Evolutionary conservation across 768 basidiomycete species (phyloP).

Genomic region (Kondoa malvinella): DNA sequence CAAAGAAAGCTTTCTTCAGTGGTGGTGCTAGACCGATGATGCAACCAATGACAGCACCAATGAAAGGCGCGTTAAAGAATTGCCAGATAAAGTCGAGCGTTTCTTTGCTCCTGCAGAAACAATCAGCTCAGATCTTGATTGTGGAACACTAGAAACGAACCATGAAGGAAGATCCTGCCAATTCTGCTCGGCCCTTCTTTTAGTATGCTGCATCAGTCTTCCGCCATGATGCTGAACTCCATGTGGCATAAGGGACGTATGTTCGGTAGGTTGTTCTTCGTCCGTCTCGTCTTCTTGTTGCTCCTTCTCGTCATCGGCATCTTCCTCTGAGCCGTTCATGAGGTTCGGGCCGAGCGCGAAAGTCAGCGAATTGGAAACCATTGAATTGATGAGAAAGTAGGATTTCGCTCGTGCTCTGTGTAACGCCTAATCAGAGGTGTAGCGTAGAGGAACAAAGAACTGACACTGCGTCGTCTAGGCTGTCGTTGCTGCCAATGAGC

Average conservation of each 20-base stretch:
- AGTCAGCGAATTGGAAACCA: not conserved
- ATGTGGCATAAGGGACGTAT: not conserved
- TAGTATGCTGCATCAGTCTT: not conserved
- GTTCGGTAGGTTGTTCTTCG: not conserved
- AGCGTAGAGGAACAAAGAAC: too few relatives aligned
- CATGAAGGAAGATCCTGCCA: not conserved
- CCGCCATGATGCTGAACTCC: not conserved
- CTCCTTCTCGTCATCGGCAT: not conserved
- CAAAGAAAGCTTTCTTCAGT: not conserved
- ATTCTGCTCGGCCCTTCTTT: not conserved
- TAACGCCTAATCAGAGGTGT: not conserved
- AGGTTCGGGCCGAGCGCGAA: not conserved
- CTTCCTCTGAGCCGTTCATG: not conserved
- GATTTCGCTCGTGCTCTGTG: not conserved
- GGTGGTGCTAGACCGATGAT: not conserved
- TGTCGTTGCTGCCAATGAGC: not conserved
- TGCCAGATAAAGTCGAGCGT: not conserved
- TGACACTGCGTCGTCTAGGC: too few relatives aligned
- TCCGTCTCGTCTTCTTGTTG: not conserved
- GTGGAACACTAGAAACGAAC: too few relatives aligned
- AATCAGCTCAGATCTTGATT: too few relatives aligned
- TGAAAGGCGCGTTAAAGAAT: not conserved
- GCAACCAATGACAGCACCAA: not conserved
- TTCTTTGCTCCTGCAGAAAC: too few relatives aligned
- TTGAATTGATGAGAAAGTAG: not conserved